Conservation (phyloP, 805 yeast species). For the Sugiyamaella americana region DNA sequence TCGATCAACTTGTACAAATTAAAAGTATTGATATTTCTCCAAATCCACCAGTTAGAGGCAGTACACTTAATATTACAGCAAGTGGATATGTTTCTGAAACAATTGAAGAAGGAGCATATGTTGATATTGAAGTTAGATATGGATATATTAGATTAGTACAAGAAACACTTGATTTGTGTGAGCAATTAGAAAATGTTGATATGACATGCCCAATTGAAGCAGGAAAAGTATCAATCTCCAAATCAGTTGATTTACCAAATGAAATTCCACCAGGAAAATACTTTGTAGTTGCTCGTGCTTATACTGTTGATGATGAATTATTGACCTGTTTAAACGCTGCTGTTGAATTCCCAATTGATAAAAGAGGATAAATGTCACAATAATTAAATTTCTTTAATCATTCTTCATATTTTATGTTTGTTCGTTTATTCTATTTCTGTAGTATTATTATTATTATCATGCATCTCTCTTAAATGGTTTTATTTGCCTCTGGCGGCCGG, state of each 20-base stretch:
- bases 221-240: constrained; percentile 62
- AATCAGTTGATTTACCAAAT: constrained; percentile 74
- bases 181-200: constrained; percentile 75
- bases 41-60: constrained; percentile 86
- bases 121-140: constrained; percentile 86
- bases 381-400: too few relatives aligned
- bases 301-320: constrained; percentile 71
- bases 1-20: constrained; percentile 59
- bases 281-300: constrained; percentile 82
- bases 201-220: constrained; percentile 73
- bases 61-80: constrained; percentile 73
- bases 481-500: neutral
- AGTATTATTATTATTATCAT: neutral
- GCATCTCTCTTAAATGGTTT: neutral
- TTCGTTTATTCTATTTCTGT: too few relatives aligned
- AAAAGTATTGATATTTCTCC: constrained; percentile 60
- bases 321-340: constrained; percentile 68
- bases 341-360: constrained; percentile 35
- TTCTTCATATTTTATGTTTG: too few relatives aligned
- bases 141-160: constrained; percentile 86
- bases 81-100: constrained; percentile 51
- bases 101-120: constrained; percentile 82
- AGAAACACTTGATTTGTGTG: constrained; percentile 91
- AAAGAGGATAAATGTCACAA: neutral
- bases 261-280: constrained; percentile 96